Conservation (phyloP, 108 stramenopile genomes). For the Pseudonitzschia delicatissima region DNA sequence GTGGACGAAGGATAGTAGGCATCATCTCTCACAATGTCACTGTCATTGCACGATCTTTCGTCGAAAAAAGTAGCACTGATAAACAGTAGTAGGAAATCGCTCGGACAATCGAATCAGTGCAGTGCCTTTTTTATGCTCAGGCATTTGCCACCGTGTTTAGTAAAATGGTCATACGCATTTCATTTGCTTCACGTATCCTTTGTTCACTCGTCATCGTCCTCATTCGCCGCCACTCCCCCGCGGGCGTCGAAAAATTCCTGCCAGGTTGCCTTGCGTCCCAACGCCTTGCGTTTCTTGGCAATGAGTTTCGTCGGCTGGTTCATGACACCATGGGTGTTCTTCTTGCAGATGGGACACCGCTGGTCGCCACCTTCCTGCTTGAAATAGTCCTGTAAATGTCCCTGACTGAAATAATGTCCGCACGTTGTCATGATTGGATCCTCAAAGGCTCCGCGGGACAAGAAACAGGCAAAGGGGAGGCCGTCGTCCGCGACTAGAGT, state of each 20-base stretch:
- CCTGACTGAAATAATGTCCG: conserved; percentile 92
- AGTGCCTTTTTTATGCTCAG: too few species aligned
- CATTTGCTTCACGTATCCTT: not conserved
- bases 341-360: conserved; percentile 86
- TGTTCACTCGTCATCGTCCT: not conserved
- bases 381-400: conserved; percentile 72
- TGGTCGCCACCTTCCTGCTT: not conserved
- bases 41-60: too few species aligned
- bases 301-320: conserved; percentile 78
- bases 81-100: too few species aligned
- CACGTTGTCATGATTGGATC: conserved; percentile 94
- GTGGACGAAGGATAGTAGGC: too few species aligned
- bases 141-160: too few species aligned
- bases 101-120: too few species aligned
- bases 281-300: conserved; percentile 61
- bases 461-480: conserved; percentile 93
- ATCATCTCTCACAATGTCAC: too few species aligned
- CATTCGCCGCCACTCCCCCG: not conserved
- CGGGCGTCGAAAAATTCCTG: conserved; percentile 23
- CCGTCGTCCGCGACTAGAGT: conserved; percentile 57
- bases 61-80: too few species aligned
- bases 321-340: conserved; percentile 88
- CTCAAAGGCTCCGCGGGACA: conserved; percentile 85
- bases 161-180: not conserved
- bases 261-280: conserved; percentile 42